Evolutionary conservation across 2,329 filamentous ascomycete species (phyloP).

Genomic region (Fusarium chaquense): DNA sequence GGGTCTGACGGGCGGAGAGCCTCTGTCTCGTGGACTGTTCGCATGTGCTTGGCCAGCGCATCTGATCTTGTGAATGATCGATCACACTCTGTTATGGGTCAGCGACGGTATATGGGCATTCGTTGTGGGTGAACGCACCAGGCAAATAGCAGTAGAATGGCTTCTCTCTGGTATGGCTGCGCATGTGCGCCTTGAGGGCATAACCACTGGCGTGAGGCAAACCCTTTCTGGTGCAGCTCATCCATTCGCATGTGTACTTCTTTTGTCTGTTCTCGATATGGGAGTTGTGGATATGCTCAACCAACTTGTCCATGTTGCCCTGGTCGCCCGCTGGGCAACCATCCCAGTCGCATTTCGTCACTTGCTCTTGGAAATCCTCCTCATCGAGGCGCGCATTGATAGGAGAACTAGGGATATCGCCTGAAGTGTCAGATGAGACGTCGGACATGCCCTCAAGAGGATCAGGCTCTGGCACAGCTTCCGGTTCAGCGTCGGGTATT

Average conservation of each 20-base stretch:
- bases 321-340: constrained; percentile 78
- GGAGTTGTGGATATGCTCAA: constrained; percentile 88
- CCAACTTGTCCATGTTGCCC: constrained; percentile 83
- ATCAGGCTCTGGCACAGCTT: constrained; percentile 62
- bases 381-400: constrained; percentile 76
- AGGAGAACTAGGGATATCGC: constrained; percentile 81
- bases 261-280: constrained; percentile 95
- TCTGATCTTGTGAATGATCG: constrained; percentile 96
- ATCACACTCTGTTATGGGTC: constrained; percentile 81
- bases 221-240: constrained; percentile 87
- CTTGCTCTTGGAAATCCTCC: constrained; percentile 80
- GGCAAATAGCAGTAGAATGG: constrained; percentile 97
- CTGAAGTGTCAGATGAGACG: constrained; percentile 90
- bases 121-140: constrained; percentile 66
- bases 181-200: constrained; percentile 95
- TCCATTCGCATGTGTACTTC: constrained; percentile 99
- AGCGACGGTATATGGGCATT: background rate
- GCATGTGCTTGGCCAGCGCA: constrained; percentile 97
- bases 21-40: constrained; percentile 97
- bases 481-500: constrained; percentile 57
- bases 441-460: constrained; percentile 72
- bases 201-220: constrained; percentile 95
- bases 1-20: constrained; percentile 84
- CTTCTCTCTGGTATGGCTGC: constrained; percentile 97
- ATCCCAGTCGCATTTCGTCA: constrained; percentile 83